These are phyloP conservation scores for Oryza punctata DNA, from an alignment of 176 grass and related monocot genomes.

Conservation along the genomic window DNA sequence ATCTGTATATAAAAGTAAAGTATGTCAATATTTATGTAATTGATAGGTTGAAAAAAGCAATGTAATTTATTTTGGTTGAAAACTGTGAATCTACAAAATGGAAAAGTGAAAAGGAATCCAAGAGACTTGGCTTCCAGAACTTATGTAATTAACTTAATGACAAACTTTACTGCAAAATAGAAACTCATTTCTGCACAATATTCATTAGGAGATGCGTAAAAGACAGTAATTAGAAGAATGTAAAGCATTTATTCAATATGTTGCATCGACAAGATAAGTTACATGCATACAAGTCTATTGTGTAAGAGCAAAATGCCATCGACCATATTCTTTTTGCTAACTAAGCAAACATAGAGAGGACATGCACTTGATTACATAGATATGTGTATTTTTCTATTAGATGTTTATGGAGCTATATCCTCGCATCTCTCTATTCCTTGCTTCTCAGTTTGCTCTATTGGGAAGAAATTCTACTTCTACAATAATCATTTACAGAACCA, in stretches of 20 bases:
- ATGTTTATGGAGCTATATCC: background rate
- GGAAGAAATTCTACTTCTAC: background rate
- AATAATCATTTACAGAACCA: background rate
- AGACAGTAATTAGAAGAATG: background rate
- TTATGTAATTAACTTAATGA: background rate
- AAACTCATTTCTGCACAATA: background rate
- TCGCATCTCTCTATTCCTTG: background rate
- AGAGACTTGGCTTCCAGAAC: constrained; percentile 14
- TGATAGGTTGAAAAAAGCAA: background rate
- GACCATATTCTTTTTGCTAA: background rate
- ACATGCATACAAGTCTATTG: background rate
- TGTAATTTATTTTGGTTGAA: background rate
- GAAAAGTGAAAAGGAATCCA: background rate
- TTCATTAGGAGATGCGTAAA: background rate
- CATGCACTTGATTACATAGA: background rate
- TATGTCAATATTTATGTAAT: constrained; percentile 31
- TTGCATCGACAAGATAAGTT: background rate
- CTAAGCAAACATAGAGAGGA: background rate
- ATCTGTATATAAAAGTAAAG: constrained; percentile 35
- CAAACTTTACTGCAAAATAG: background rate
- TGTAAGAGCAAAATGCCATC: background rate
- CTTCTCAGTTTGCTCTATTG: background rate
- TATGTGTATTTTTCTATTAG: background rate
- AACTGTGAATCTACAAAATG: background rate
- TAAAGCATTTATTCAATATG: background rate